A percentile compares a stretch with the other conserved stretches of the same genome.
phyloP scores from a whole-genome alignment of 768 basidiomycete species.

The Fomitopsis pulvina region DNA sequence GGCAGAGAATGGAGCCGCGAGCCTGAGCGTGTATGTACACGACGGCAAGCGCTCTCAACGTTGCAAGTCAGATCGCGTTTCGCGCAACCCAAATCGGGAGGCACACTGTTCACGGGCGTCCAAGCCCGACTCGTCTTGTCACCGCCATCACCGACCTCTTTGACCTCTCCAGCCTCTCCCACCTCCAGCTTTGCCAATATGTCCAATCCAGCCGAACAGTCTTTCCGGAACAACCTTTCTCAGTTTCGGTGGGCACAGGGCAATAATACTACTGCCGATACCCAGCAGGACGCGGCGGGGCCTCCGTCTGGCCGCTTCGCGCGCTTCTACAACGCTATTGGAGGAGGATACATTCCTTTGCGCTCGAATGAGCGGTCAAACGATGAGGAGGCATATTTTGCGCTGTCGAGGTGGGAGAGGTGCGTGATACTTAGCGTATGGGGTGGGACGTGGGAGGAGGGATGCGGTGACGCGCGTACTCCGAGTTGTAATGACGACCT shows the following conservation, averaged over 20 bases:
- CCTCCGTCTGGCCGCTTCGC: constrained; percentile 63
- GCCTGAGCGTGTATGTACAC: no score
- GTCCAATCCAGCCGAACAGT: constrained; percentile 43
- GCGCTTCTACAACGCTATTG: constrained; percentile 81
- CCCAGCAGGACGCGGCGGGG: constrained; percentile 33
- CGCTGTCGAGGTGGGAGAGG: constrained; percentile 91
- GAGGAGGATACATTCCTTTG: constrained; percentile 84
- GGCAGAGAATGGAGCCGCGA: no score
- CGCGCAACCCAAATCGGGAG: no score
- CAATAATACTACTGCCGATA: constrained; percentile 64
- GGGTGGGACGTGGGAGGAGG: background rate
- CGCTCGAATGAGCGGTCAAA: constrained; percentile 76
- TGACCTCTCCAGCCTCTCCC: background rate
- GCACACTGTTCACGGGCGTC: no score
- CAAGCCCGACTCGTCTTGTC: background rate
- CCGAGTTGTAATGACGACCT: background rate
- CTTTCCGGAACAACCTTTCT: constrained; percentile 66
- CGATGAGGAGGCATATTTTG: constrained; percentile 96
- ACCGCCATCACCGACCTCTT: background rate
- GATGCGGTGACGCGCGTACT: background rate
- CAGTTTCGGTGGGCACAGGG: constrained; percentile 86
- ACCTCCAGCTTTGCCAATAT: background rate
- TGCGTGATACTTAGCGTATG: constrained; percentile 22
- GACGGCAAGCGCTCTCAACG: no score
- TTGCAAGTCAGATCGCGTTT: no score